A percentile compares a stretch with the other conserved stretches of the same genome.
Evolutionary conservation across 257 asterid species (phyloP).

Genomic region (Parsonsia alboflavescens): DNA sequence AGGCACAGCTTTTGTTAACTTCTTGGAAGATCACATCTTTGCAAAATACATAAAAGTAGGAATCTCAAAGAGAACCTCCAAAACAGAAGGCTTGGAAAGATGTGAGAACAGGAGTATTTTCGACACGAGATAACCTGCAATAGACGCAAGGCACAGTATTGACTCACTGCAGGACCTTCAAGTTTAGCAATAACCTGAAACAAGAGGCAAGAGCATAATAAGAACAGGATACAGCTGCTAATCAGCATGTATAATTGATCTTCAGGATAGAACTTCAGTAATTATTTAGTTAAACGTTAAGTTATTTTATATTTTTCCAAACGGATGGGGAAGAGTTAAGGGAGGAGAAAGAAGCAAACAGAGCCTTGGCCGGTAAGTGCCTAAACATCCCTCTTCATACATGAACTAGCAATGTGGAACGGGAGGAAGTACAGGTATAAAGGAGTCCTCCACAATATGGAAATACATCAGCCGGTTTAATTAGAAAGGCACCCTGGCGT

Average conservation of each 20-base stretch:
- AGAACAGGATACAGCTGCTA: neutral
- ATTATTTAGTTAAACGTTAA: neutral
- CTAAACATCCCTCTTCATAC: neutral
- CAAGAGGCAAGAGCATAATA: constrained; percentile 26
- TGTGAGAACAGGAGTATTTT: neutral
- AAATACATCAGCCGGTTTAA: neutral
- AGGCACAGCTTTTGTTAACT: neutral
- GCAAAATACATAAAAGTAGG: neutral
- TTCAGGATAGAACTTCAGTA: neutral
- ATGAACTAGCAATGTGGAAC: neutral
- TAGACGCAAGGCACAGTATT: constrained; percentile 87
- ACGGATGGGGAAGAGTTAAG: neutral
- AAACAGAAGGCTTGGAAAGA: neutral
- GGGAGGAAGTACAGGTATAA: neutral
- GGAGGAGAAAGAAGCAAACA: neutral
- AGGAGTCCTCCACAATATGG: neutral
- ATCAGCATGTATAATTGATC: neutral
- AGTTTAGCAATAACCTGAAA: constrained; percentile 97
- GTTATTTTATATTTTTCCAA: neutral
- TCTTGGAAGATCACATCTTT: neutral
- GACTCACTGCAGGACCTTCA: constrained; percentile 98
- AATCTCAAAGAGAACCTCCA: neutral
- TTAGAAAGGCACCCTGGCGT: neutral
- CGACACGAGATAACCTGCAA: constrained; percentile 60
- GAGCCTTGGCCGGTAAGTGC: neutral